These are phyloP conservation scores for Phytopythium kandeliae DNA, from an alignment of 352 stramenopile species.

Conservation along the genomic window DNA sequence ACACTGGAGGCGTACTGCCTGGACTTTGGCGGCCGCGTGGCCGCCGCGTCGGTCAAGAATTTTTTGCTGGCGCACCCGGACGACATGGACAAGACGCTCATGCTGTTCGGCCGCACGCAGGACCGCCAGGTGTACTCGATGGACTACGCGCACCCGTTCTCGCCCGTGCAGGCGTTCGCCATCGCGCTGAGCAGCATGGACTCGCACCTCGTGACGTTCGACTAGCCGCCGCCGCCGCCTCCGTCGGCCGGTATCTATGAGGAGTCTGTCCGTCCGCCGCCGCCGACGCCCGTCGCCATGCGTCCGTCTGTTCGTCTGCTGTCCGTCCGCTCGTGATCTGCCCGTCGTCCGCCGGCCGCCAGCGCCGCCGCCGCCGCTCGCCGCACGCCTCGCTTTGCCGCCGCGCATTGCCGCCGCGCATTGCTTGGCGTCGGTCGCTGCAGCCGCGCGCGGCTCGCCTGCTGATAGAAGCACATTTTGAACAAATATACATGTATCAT, in stretches of 20 bases:
- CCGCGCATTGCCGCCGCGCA: too few species aligned
- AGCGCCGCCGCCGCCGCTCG: too few species aligned
- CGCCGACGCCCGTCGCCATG: not conserved
- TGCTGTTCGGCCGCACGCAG: constrained; percentile 83
- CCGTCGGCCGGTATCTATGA: constrained; percentile 6
- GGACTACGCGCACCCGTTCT: constrained; percentile 83
- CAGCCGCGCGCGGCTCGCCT: too few species aligned
- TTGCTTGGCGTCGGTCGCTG: too few species aligned
- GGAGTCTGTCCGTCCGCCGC: not conserved
- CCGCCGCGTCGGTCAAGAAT: constrained; percentile 86
- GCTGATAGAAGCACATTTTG: constrained; percentile 3
- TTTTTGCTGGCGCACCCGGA: constrained; percentile 79
- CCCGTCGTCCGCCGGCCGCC: too few species aligned
- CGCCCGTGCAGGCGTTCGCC: constrained; percentile 79
- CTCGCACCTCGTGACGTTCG: constrained; percentile 82
- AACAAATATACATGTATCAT: constrained; percentile 4
- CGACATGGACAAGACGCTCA: constrained; percentile 84
- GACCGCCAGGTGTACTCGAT: constrained; percentile 87
- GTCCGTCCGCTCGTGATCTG: too few species aligned
- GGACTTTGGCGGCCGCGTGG: constrained; percentile 82
- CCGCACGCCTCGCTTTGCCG: too few species aligned
- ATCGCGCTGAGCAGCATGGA: constrained; percentile 87
- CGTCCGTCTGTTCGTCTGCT: not conserved
- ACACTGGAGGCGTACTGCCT: constrained; percentile 83
- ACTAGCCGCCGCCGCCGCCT: too few species aligned